These are phyloP conservation scores for Penicillium herquei DNA, from an alignment of 495 filamentous ascomycete genomes.

Conservation along the genomic window DNA sequence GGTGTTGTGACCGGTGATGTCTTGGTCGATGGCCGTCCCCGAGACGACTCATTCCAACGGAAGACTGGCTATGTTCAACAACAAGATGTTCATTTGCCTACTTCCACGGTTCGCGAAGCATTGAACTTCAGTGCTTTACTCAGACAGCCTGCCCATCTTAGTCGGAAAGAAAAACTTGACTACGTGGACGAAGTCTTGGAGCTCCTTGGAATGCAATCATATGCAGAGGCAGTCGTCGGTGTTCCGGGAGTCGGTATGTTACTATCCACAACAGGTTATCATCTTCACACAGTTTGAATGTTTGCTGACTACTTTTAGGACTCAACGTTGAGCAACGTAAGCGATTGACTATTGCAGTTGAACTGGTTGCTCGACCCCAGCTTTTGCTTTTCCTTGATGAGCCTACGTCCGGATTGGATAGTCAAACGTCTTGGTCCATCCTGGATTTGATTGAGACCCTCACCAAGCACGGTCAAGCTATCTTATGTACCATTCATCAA, in stretches of 20 bases:
- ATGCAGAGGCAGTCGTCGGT: constrained; percentile 43
- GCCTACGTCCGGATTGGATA: constrained; percentile 36
- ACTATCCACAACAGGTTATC: too few species aligned
- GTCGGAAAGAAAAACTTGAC: constrained; percentile 42
- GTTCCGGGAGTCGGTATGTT: too few species aligned
- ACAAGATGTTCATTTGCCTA: constrained; percentile 86
- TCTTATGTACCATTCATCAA: constrained; percentile 94
- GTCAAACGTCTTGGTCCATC: constrained; percentile 68
- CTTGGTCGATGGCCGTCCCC: constrained; percentile 46
- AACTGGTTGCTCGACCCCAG: constrained; percentile 82
- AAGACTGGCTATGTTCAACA: constrained; percentile 95
- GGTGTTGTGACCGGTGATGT: constrained; percentile 53
- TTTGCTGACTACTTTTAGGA: too few species aligned
- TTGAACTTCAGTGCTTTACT: constrained; percentile 80
- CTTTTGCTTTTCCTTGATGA: constrained; percentile 90
- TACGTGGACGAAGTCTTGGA: constrained; percentile 51
- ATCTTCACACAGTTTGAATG: too few species aligned
- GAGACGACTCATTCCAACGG: constrained; percentile 78
- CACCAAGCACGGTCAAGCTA: constrained; percentile 79
- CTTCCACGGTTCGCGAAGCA: constrained; percentile 79
- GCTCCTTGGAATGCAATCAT: constrained; percentile 46
- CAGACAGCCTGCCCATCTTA: constrained; percentile 62
- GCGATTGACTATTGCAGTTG: constrained; percentile 84
- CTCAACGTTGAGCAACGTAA: constrained; percentile 93
- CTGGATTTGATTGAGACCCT: constrained; percentile 74